phyloP scores from a whole-genome alignment of 129 eudicot genomes.

The Kitagawia praeruptora region DNA sequence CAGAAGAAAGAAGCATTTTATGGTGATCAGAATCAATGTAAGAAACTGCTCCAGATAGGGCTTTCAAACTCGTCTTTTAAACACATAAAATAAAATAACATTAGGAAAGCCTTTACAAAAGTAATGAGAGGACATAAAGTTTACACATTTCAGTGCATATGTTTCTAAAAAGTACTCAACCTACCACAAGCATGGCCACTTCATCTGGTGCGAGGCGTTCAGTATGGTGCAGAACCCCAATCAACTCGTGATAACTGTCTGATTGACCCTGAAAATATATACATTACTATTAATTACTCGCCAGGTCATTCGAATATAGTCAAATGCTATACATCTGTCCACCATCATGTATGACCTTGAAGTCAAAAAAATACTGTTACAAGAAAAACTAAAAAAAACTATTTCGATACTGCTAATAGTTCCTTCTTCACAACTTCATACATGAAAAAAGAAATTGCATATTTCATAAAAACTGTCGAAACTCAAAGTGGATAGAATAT shows the following conservation, averaged over 20 bases:
- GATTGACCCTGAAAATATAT: slow-evolving; percentile 43
- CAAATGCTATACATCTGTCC: not conserved
- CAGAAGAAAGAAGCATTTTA: slow-evolving; percentile 55
- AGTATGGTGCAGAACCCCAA: slow-evolving; percentile 50
- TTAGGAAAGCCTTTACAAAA: not conserved
- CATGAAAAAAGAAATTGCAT: not conserved
- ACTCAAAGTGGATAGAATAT: not conserved
- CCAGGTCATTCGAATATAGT: not conserved
- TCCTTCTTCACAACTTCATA: not conserved
- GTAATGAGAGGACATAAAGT: not conserved
- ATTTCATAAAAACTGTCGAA: not conserved
- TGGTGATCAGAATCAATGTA: slow-evolving; percentile 60
- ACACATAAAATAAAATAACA: slow-evolving; percentile 1
- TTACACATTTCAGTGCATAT: not conserved
- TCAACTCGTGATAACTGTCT: slow-evolving; percentile 44
- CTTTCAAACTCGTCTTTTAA: slow-evolving; percentile 71
- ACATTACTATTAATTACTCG: not conserved
- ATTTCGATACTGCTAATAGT: not conserved
- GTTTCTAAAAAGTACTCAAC: slow-evolving; percentile 3
- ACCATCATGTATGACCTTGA: not conserved
- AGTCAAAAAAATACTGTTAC: not conserved
- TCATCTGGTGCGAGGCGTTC: slow-evolving; percentile 52
- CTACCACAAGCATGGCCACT: slow-evolving; percentile 83
- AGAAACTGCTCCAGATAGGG: slow-evolving; percentile 67
- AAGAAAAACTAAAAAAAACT: not conserved